A percentile compares a stretch with the other conserved stretches of the same genome.
These are phyloP conservation scores for Tricholomella constricta DNA, from an alignment of 768 basidiomycete species.

Conservation along the genomic window DNA sequence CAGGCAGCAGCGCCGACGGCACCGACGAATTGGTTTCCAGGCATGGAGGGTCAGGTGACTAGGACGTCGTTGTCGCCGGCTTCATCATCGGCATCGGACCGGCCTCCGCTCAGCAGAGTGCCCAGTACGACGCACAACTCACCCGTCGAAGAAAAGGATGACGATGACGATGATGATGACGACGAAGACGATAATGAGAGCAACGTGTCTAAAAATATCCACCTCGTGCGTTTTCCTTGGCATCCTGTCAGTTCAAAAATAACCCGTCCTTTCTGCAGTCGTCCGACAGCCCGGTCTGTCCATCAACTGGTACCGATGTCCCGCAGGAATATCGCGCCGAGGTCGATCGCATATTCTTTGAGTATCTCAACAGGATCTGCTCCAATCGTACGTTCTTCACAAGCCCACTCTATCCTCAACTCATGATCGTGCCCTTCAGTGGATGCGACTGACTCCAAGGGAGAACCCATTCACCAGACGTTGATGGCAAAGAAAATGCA, in stretches of 20 bases:
- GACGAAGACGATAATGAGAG: slow-evolving; percentile 44
- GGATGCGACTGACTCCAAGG: slow-evolving; percentile 91
- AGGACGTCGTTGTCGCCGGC: slow-evolving; percentile 25
- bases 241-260: neutral
- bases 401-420: slow-evolving; percentile 20
- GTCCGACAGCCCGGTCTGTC: slow-evolving; percentile 31
- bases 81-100: slow-evolving; percentile 29
- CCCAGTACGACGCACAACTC: slow-evolving; percentile 40
- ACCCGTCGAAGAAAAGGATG: slow-evolving; percentile 52
- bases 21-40: slow-evolving; percentile 18
- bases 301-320: slow-evolving; percentile 49
- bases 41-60: slow-evolving; percentile 16
- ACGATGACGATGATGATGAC: slow-evolving; percentile 40
- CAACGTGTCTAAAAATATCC: slow-evolving; percentile 20
- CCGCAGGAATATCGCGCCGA: slow-evolving; percentile 79
- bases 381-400: slow-evolving; percentile 70
- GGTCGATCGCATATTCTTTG: slow-evolving; percentile 89
- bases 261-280: slow-evolving; percentile 18
- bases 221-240: slow-evolving; percentile 14
- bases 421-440: slow-evolving; percentile 51
- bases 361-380: slow-evolving; percentile 85
- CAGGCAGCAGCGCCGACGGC: slow-evolving; percentile 9
- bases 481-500: slow-evolving; percentile 99
- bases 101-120: slow-evolving; percentile 20
- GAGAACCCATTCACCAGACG: slow-evolving; percentile 96